Conservation (phyloP, 1,139 yeast species). For the Saccharomycopsis hybrid region DNA sequence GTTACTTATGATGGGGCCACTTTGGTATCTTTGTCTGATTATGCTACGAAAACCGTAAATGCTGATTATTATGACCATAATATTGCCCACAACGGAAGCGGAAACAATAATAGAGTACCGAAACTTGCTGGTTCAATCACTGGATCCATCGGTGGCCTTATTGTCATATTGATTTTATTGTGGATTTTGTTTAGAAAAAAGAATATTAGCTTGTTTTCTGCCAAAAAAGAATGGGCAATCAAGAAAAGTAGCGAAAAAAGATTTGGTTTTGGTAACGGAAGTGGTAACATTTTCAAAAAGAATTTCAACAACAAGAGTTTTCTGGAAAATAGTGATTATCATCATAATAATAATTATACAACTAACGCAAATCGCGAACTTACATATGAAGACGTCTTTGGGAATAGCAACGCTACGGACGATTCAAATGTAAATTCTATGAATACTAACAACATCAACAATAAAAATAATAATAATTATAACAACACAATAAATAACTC, state of each 20-base stretch:
- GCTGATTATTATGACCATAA: slow-evolving; percentile 25
- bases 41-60: slow-evolving; percentile 31
- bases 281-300: not conserved
- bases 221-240: slow-evolving; percentile 1
- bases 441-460: not conserved
- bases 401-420: not conserved
- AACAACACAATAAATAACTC: not conserved
- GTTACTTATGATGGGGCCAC: slow-evolving; percentile 24
- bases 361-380: too few relatives aligned
- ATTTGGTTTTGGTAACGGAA: slow-evolving; percentile 8
- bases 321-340: not conserved
- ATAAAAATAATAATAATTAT: too few relatives aligned
- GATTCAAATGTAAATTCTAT: not conserved
- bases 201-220: slow-evolving; percentile 1
- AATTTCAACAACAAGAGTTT: not conserved
- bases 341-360: not conserved
- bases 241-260: slow-evolving; percentile 23
- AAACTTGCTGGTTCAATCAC: slow-evolving; percentile 40
- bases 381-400: too few relatives aligned
- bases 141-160: slow-evolving; percentile 36
- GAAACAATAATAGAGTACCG: slow-evolving; percentile 19
- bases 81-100: slow-evolving; percentile 20
- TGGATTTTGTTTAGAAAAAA: slow-evolving; percentile 23
- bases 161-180: slow-evolving; percentile 9
- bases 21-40: slow-evolving; percentile 25